Evolutionary conservation across 164 flowering plant genomes (phyloP).

Genomic region (Stephania cephalantha): DNA sequence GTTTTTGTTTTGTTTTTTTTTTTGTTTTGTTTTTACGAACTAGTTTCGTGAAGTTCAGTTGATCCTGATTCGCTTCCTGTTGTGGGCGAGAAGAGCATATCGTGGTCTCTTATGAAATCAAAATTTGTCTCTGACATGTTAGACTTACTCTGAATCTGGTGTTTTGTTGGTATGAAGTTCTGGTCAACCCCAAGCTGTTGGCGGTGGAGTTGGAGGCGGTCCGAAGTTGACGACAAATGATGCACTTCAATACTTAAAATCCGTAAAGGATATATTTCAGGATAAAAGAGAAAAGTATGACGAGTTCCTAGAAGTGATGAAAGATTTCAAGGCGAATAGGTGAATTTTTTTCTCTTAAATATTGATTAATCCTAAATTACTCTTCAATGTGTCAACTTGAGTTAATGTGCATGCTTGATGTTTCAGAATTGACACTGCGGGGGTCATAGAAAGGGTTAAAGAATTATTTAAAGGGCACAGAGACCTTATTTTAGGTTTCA

Average conservation of each 20-base stretch:
- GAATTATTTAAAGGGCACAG: slow-evolving; percentile 83
- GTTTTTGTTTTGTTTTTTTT: no score
- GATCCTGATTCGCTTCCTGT: not conserved
- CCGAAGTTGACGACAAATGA: slow-evolving; percentile 72
- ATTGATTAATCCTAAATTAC: not conserved
- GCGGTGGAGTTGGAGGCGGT: slow-evolving; percentile 17
- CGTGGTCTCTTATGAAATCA: not conserved
- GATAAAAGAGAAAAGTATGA: slow-evolving; percentile 76
- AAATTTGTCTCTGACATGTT: not conserved
- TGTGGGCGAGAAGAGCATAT: not conserved
- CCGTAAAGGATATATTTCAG: slow-evolving; percentile 83
- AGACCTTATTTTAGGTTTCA: slow-evolving; percentile 76
- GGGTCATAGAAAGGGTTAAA: slow-evolving; percentile 85
- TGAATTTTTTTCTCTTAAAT: slow-evolving; percentile 6
- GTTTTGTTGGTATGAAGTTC: slow-evolving; percentile 32
- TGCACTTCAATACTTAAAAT: slow-evolving; percentile 69
- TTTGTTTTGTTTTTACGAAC: no score
- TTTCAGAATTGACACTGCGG: slow-evolving; percentile 70
- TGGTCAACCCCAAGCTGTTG: slow-evolving; percentile 37
- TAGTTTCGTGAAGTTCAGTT: not conserved
- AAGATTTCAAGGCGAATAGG: slow-evolving; percentile 89
- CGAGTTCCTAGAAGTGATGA: slow-evolving; percentile 86
- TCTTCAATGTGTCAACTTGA: not conserved
- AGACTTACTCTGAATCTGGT: not conserved
- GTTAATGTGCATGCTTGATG: not conserved